phyloP scores from a whole-genome alignment of 768 basidiomycete species.

The Amanita subjunquillea region DNA sequence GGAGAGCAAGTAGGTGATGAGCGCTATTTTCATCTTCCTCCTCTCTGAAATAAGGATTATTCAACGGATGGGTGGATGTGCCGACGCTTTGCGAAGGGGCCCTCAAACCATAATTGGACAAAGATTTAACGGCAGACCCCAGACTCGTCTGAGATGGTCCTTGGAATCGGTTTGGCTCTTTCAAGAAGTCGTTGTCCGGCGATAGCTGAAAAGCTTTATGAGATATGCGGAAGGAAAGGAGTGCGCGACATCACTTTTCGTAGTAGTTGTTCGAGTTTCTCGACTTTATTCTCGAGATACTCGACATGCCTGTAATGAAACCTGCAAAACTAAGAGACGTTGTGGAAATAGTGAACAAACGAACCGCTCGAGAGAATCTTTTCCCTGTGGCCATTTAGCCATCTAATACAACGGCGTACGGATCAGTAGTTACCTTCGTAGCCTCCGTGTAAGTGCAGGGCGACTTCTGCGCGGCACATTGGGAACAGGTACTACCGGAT shows the following conservation, averaged over 20 bases:
- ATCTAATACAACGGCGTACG: not conserved
- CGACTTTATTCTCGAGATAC: slow-evolving; percentile 44
- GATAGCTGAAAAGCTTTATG: slow-evolving; percentile 32
- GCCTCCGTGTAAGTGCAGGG: slow-evolving; percentile 64
- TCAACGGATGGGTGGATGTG: slow-evolving; percentile 20
- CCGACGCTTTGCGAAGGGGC: slow-evolving; percentile 14
- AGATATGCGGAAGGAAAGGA: not conserved
- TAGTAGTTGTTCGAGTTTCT: slow-evolving; percentile 51
- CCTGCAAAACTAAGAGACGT: not conserved
- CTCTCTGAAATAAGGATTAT: slow-evolving; percentile 11
- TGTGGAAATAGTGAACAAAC: slow-evolving; percentile 6
- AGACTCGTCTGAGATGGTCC: slow-evolving; percentile 12
- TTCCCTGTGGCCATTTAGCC: slow-evolving; percentile 23
- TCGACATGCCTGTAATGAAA: slow-evolving; percentile 37
- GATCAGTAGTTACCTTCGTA: slow-evolving; percentile 39
- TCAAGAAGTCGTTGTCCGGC: slow-evolving; percentile 51
- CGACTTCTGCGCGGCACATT: slow-evolving; percentile 50
- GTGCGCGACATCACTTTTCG: slow-evolving; percentile 18
- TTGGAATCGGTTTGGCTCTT: slow-evolving; percentile 34
- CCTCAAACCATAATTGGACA: not conserved
- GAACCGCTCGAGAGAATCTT: slow-evolving; percentile 54
- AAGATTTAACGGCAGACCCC: slow-evolving; percentile 9
- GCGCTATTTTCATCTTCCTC: slow-evolving; percentile 25
- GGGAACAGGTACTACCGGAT: slow-evolving; percentile 55
- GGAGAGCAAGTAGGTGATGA: slow-evolving; percentile 23